Percentiles rank a stretch among this genome's conserved stretches.
These are phyloP conservation scores for Eleusine coracana DNA, from an alignment of 176 grass and related monocot species.

Conservation along the genomic window DNA sequence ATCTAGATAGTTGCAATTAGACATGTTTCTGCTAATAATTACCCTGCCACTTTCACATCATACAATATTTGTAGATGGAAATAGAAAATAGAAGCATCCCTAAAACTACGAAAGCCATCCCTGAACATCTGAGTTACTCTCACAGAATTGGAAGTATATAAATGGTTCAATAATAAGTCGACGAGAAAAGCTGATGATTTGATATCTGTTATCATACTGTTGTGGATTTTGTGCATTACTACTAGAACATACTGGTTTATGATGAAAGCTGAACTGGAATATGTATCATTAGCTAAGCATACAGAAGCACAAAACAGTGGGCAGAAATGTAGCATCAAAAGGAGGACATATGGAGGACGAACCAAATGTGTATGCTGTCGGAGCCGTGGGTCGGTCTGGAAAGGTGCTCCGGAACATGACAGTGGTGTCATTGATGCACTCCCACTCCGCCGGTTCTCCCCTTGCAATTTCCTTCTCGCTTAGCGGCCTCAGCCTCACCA, in stretches of 20 bases:
- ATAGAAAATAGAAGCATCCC: background rate
- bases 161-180: background rate
- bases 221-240: background rate
- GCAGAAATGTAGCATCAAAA: constrained; percentile 10
- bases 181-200: background rate
- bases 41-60: background rate
- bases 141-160: background rate
- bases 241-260: background rate
- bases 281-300: constrained; percentile 18
- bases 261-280: background rate
- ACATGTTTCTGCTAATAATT: background rate
- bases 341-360: constrained; percentile 34
- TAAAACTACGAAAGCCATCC: constrained; percentile 24
- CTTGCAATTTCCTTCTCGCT: constrained; percentile 78
- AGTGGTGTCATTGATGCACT: constrained; percentile 95
- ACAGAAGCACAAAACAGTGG: background rate
- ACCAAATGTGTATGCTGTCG: constrained; percentile 89
- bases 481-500: constrained; percentile 85
- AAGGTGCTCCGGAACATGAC: constrained; percentile 85
- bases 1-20: constrained; percentile 8
- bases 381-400: constrained; percentile 69
- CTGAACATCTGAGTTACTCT: constrained; percentile 36
- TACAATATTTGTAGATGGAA: background rate
- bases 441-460: constrained; percentile 81
- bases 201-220: background rate